Percentiles rank a stretch among this genome's conserved stretches.
phyloP scores from a whole-genome alignment of 2,329 filamentous ascomycete species.

The Harringtonia lauricola region DNA sequence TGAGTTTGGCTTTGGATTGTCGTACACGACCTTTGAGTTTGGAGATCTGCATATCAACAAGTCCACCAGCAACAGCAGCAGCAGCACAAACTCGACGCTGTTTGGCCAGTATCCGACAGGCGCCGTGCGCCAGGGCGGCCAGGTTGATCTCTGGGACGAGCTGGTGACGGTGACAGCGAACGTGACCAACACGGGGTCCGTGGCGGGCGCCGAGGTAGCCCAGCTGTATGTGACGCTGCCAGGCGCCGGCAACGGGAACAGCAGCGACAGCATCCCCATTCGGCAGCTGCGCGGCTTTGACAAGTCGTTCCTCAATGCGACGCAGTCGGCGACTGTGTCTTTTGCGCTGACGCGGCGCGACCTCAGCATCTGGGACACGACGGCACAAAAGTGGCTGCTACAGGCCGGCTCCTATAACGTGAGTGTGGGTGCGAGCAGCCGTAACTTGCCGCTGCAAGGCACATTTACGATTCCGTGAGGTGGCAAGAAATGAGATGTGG shows the following conservation, averaged over 20 bases:
- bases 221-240: constrained; percentile 35
- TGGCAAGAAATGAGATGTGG: neutral
- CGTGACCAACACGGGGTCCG: constrained; percentile 28
- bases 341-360: constrained; percentile 52
- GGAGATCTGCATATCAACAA: constrained; percentile 21
- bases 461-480: constrained; percentile 18
- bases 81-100: constrained; percentile 11
- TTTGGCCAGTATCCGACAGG: constrained; percentile 26
- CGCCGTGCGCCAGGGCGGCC: constrained; percentile 29
- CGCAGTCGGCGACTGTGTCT: constrained; percentile 29
- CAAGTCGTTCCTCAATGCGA: constrained; percentile 39
- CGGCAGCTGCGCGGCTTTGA: constrained; percentile 57
- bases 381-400: constrained; percentile 48
- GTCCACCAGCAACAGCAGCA: neutral
- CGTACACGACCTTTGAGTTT: constrained; percentile 43
- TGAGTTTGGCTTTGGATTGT: constrained; percentile 44
- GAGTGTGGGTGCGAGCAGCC: constrained; percentile 32
- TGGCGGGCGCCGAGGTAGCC: constrained; percentile 30
- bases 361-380: constrained; percentile 54
- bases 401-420: constrained; percentile 28
- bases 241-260: constrained; percentile 1
- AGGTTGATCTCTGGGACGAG: constrained; percentile 34
- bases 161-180: constrained; percentile 26
- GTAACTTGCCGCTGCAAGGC: constrained; percentile 24
- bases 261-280: constrained; percentile 24